Base-by-base conservation (phyloP, 2,329 filamentous ascomycete genomes). In the Diatrype stigma region DNA sequence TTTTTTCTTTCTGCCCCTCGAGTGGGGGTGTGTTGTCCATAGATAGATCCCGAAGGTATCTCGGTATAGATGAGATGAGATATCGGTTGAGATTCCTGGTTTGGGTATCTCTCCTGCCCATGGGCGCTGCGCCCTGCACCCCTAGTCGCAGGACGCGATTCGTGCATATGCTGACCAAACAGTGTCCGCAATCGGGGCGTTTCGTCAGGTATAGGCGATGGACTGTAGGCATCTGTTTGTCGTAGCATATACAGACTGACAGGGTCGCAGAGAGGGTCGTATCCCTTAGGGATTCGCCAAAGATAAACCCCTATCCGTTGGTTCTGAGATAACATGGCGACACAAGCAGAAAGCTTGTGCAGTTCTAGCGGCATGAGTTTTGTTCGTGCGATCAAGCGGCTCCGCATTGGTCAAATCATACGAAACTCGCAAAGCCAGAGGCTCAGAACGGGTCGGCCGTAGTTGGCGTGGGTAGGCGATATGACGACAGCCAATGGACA, bases 401-500 rank as follows among this genome's bases (percentile, higher is more conserved):
- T 49, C 45, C 46, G 35, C 40, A 30, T 53, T 54, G 49, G 50
- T 54, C 55, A 53, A 57, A 55, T 57, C 53, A 53, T 53, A 46
- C 48, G 46, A 50, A 35, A 51, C 47, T 57, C 54, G 54, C 57
- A 59, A 46, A 34, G 50, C 35, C 38, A 45, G 53, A 47, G 49
- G 54, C 23, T 19, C 45, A 44, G 46, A 26, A 40, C 21, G 40
- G 21, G 22, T 19, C 21, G 22, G 40, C 40, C 22, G 26, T 44
- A 16, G 16, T 23, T 44, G 52, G 55, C 59, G 61, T 61, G 61
- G 61, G 61, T 60, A 62, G 59, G 56, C 49, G 58, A 59, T 62
- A 63, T 57, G 57, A 62, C 54, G 50, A 53, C 55, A 58, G 47
- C 63, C 63, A 65, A 67, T 65, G 46, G 47, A 45, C 53, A 45